Base-by-base conservation (phyloP, 305 asterid species). In the Fraxinus xanthoxyloides region DNA sequence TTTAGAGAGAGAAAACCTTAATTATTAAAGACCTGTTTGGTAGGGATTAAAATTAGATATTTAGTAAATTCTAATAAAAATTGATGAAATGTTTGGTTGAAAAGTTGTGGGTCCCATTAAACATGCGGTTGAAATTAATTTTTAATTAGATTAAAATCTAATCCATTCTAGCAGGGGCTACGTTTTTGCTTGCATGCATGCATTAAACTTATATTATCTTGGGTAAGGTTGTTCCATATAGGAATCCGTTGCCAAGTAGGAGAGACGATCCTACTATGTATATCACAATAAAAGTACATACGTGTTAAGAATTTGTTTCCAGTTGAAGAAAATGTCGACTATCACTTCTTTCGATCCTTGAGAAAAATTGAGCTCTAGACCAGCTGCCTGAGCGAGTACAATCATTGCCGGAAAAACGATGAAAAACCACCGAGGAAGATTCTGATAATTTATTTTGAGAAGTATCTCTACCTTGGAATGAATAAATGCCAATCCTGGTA, bases 391-490 rank as follows among this genome's bases (percentile, higher is more conserved):
- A 7, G 91, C 92, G 21, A 85, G 61, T 65, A 89, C 91, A 75
- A 89, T n/a, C 89, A 84, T 88, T 5, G 88, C 90, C 1, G 95
- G 92, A 65, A 92, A 90, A 77, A 83, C 82, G 0, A 91, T 84
- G 82, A 85, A n/a, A 56, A 92, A 90, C 92, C 91, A 85, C 36
- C 81, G 91, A 2, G 97, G 93, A 79, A 90, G 77, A 6, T 72
- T 73, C 59, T 63, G 82, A 13, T 59, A 59, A 82, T 85, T 84
- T 17, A n/a, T 32, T 19, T 81, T 78, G 51, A 89, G 8, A 31
- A 92, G 70, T 3, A 61, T 77, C 78, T 87, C 87, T 72, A 84
- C 73, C 77, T 85, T 87, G 8, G 84, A 72, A 72, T 83, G 46
- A 5, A 91, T 38, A 76, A 90, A 92, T 38, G 24, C 79, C 85